phyloP scores from a whole-genome alignment of 495 filamentous ascomycete species.

The Aspergillus sclerotiicarbonarius region DNA sequence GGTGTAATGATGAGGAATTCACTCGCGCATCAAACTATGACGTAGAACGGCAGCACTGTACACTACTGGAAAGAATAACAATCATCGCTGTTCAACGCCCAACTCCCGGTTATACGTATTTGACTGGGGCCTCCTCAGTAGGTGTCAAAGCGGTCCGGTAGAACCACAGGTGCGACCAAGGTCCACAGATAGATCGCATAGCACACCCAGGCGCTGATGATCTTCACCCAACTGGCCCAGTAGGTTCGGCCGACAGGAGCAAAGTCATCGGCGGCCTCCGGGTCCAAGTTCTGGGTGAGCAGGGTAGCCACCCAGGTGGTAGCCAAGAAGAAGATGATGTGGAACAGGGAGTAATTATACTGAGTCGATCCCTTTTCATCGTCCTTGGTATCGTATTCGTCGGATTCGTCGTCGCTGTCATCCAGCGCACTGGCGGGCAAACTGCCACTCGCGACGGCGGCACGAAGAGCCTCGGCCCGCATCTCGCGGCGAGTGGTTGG shows the following conservation, averaged over 20 bases:
- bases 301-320: conserved; percentile 95
- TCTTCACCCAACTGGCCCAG: conserved; percentile 99
- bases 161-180: conserved; percentile 75
- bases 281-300: conserved; percentile 78
- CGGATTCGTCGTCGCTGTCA: conserved; percentile 68
- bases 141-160: conserved; percentile 81
- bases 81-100: conserved; percentile 9
- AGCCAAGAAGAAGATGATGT: conserved; percentile 95
- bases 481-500: conserved; percentile 80
- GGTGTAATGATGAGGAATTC: neutral
- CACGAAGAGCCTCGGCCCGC: conserved; percentile 85
- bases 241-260: conserved; percentile 90
- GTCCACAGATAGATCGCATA: conserved; percentile 95
- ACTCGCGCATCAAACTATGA: neutral
- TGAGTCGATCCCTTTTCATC: conserved; percentile 88
- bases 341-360: conserved; percentile 96
- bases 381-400: conserved; percentile 63
- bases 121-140: conserved; percentile 16
- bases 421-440: conserved; percentile 88
- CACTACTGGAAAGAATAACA: neutral
- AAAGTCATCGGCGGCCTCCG: conserved; percentile 67
- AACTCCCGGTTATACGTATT: conserved; percentile 8
- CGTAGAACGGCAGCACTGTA: neutral
- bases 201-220: conserved; percentile 95
- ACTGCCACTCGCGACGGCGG: conserved; percentile 86